phyloP scores from a whole-genome alignment of 164 flowering plant genomes.

The Berberis thunbergii region DNA sequence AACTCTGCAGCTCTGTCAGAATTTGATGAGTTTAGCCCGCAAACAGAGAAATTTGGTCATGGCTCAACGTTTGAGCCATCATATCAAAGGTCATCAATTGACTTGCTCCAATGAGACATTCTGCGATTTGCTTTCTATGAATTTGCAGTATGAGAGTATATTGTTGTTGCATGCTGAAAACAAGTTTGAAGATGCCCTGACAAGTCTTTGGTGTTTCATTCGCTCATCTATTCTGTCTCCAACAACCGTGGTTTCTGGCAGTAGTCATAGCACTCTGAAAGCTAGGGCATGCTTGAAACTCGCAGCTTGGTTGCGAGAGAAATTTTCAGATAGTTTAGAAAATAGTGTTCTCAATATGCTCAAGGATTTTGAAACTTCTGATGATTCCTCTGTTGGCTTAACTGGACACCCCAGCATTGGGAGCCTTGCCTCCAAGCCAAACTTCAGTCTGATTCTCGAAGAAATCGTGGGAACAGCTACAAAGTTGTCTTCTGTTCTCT shows the following conservation, averaged over 20 bases:
- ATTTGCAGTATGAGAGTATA: slow-evolving; percentile 64
- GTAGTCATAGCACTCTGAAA: slow-evolving; percentile 31
- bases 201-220: slow-evolving; percentile 70
- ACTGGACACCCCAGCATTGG: slow-evolving; percentile 13
- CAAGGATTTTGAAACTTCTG: slow-evolving; percentile 27
- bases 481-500: slow-evolving; percentile 61
- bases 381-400: slow-evolving; percentile 15
- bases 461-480: slow-evolving; percentile 62
- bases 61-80: slow-evolving; percentile 54
- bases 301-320: slow-evolving; percentile 57
- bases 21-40: slow-evolving; percentile 62
- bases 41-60: slow-evolving; percentile 68
- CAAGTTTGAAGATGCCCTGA: slow-evolving; percentile 60
- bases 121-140: slow-evolving; percentile 27
- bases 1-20: slow-evolving; percentile 54
- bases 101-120: slow-evolving; percentile 29
- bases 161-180: slow-evolving; percentile 66
- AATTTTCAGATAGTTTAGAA: slow-evolving; percentile 26
- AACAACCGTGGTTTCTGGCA: slow-evolving; percentile 20
- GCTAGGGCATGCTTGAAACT: slow-evolving; percentile 91
- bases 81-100: slow-evolving; percentile 35
- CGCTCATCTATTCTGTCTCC: slow-evolving; percentile 44
- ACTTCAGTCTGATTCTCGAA: slow-evolving; percentile 34
- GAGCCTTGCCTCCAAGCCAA: slow-evolving; percentile 19
- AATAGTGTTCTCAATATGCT: slow-evolving; percentile 34